Conservation (phyloP, 768 basidiomycete genomes). For the Gautieria morchelliformis region DNA sequence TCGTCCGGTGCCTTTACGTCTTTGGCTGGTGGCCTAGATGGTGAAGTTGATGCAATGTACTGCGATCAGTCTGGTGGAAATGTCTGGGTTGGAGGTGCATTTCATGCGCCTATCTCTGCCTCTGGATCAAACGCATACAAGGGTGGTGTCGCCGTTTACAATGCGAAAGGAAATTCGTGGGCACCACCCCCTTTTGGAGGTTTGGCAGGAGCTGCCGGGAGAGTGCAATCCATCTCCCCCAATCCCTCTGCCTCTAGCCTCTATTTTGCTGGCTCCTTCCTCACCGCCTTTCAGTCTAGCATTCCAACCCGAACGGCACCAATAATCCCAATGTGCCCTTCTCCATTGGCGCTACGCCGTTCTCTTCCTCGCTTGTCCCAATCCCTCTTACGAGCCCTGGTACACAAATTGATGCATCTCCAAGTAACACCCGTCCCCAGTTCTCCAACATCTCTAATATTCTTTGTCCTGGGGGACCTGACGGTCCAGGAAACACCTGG, state of each 20-base stretch:
- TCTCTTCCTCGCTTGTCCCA: slow-evolving; percentile 84
- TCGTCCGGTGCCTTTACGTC: slow-evolving; percentile 47
- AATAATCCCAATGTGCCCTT: slow-evolving; percentile 83
- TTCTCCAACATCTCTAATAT: slow-evolving; percentile 60
- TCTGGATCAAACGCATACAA: slow-evolving; percentile 34
- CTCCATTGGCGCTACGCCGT: slow-evolving; percentile 73
- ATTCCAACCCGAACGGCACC: slow-evolving; percentile 43
- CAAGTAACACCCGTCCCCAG: slow-evolving; percentile 48
- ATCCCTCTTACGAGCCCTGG: slow-evolving; percentile 44
- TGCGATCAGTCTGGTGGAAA: slow-evolving; percentile 61
- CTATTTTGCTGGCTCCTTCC: slow-evolving; percentile 85
- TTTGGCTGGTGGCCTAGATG: slow-evolving; percentile 64
- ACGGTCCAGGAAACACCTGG: slow-evolving; percentile 79
- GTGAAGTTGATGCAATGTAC: slow-evolving; percentile 59
- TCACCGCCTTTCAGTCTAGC: slow-evolving; percentile 56
- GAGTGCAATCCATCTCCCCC: slow-evolving; percentile 67
- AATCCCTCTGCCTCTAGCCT: slow-evolving; percentile 64
- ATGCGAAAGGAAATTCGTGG: slow-evolving; percentile 57
- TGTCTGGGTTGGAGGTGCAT: slow-evolving; percentile 73
- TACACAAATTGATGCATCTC: slow-evolving; percentile 48
- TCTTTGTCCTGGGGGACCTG: slow-evolving; percentile 79
- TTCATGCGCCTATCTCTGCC: slow-evolving; percentile 24
- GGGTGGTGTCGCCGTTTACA: slow-evolving; percentile 56
- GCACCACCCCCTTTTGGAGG: slow-evolving; percentile 73
- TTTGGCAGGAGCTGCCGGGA: slow-evolving; percentile 56